Evolutionary conservation across 2,329 filamentous ascomycete species (phyloP), one percentile per base, ranked within the genome.

Genomic region (Pezicula radicicola): DNA sequence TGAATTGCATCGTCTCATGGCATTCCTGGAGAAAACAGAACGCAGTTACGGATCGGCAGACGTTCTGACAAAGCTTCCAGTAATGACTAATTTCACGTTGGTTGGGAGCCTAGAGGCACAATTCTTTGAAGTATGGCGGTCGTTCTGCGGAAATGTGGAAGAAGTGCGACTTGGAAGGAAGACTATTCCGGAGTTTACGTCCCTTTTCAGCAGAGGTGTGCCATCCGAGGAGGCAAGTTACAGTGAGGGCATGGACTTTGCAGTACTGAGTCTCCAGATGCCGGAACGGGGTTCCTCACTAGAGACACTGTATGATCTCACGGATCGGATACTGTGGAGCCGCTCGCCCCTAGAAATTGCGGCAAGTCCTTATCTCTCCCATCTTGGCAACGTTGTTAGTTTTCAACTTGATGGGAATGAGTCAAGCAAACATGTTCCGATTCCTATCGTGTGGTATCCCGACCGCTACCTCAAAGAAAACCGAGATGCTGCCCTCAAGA

Each of bases 1-100:
- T 21, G 83, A 86, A 63, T 57, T 85, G 2, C 83, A 85, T 57
- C 79, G 83, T 13, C 65, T 87, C 5, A 76, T 87, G 70, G 83
- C 81, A 9, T 85, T 87, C 55, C 72, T 87, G 3, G 83, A 86
- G 51, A 70, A 67, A 9, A 83, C 82, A 0, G 78, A 85, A 25
- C 75, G 84, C 41, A 78, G 76, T 41, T 85, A 84, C 56, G 83
- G 79, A 13, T 79, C 77, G 0, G 75, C 75, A 19, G 78, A 81
- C 50, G 68, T 70, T 5, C 64, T 85, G 6, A 66, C 72, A 15
- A 55, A 57, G 8, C 51, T 62, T 28, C 52, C 46, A 5, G 59
- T 58, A 21, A 59, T 67, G n/a, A 54, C 58, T 37, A 59, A 52
- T 41, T 15, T 21, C 33, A 28, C 8, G 49, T 44, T 44, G 6